phyloP scores from a whole-genome alignment of 495 filamentous ascomycete genomes.

The Xylaria longipes region DNA sequence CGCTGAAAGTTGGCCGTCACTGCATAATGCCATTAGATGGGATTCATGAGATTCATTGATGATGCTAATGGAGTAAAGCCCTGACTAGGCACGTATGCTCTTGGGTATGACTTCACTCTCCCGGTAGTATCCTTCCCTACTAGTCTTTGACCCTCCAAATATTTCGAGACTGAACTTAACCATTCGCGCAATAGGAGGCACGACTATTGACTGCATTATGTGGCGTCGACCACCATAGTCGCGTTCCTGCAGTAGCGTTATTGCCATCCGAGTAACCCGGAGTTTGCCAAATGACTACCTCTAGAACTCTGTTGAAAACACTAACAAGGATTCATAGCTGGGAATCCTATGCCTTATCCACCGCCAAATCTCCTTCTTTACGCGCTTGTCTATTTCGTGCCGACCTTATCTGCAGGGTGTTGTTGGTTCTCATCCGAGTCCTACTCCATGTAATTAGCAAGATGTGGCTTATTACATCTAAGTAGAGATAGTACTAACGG shows the following conservation, averaged over 20 bases:
- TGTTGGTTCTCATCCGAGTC: not conserved
- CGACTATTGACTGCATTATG: not conserved
- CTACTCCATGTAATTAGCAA: not conserved
- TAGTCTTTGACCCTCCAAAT: not conserved
- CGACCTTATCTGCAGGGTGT: not conserved
- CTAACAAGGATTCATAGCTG: not conserved
- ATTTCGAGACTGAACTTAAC: not conserved
- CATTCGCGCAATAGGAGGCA: not conserved
- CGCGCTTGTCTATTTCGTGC: too few species aligned
- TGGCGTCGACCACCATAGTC: not conserved
- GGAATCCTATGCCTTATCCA: not conserved
- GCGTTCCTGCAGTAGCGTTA: not conserved
- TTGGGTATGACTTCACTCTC: not conserved
- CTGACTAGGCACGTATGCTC: not conserved
- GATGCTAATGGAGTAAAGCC: not conserved
- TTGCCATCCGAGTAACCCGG: not conserved
- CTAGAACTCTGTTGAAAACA: not conserved
- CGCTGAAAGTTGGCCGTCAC: not conserved
- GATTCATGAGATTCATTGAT: not conserved
- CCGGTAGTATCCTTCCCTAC: not conserved
- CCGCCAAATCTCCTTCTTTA: not conserved
- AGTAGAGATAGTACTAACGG: not conserved
- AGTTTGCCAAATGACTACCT: not conserved
- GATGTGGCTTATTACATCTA: not conserved
- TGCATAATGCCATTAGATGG: not conserved